A percentile compares a stretch with the other conserved stretches of the same genome.
These are phyloP conservation scores for Macrolepiota dolichaula DNA, from an alignment of 768 basidiomycete genomes.

Conservation along the genomic window DNA sequence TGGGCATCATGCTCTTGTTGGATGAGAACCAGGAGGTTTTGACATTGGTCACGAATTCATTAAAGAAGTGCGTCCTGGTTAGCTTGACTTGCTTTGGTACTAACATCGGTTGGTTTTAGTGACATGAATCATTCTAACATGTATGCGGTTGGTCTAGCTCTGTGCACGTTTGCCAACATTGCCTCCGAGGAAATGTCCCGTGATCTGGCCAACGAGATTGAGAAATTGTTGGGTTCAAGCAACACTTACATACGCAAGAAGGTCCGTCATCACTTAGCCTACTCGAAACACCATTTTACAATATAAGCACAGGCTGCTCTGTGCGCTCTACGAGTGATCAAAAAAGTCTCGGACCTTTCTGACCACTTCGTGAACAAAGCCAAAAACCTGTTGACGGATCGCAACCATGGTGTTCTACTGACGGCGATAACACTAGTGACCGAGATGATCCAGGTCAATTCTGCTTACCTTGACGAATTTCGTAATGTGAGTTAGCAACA, in stretches of 20 bases:
- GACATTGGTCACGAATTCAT: conserved; percentile 94
- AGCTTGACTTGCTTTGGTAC: conserved; percentile 1
- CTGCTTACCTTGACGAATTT: conserved; percentile 75
- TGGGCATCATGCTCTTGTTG: conserved; percentile 95
- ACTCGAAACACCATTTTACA: conserved; percentile 9
- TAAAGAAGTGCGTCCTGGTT: conserved; percentile 79
- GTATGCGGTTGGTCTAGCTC: conserved; percentile 95
- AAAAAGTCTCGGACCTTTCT: conserved; percentile 92
- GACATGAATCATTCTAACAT: conserved; percentile 99
- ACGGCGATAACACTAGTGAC: conserved; percentile 93
- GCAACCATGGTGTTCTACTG: conserved; percentile 94
- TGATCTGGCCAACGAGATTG: conserved; percentile 96
- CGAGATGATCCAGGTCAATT: conserved; percentile 88
- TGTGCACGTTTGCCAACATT: conserved; percentile 98
- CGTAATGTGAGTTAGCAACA: conserved; percentile 65
- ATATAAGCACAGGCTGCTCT: conserved; percentile 70
- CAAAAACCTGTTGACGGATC: conserved; percentile 88
- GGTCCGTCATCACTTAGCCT: conserved; percentile 41
- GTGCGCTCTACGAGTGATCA: conserved; percentile 90
- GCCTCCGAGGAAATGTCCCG: conserved; percentile 99
- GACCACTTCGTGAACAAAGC: conserved; percentile 90
- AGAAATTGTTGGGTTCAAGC: conserved; percentile 93
- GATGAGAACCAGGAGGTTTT: conserved; percentile 98
- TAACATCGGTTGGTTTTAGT: conserved; percentile 38
- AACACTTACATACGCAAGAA: conserved; percentile 99